Evolutionary conservation across 306 rosid species (phyloP).

Genomic region (Senna siamea): DNA sequence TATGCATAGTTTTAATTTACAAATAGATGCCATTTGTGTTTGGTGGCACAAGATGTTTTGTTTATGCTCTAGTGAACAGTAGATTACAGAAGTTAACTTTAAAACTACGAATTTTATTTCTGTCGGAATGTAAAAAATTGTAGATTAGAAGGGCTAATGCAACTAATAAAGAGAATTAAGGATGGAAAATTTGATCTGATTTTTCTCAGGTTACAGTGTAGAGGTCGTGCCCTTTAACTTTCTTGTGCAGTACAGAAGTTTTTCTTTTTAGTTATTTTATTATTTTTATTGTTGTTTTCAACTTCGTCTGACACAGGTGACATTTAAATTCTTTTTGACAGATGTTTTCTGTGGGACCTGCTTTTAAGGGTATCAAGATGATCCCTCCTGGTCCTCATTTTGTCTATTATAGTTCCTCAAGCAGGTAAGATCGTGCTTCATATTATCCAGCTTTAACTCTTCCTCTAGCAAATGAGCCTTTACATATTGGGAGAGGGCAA

Average conservation of each 20-base stretch:
- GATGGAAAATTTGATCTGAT: background rate
- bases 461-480: background rate
- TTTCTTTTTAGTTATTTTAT: too few relatives aligned
- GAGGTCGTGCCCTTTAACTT: background rate
- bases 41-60: background rate
- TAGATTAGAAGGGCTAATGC: conserved; percentile 20
- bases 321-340: conserved; percentile 33
- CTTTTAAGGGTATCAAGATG: conserved; percentile 93
- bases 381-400: conserved; percentile 92
- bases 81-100: background rate
- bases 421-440: conserved; percentile 59
- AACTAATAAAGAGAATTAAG: conserved; percentile 19
- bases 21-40: background rate
- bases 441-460: conserved; percentile 2
- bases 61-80: background rate
- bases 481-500: background rate
- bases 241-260: background rate
- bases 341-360: conserved; percentile 79
- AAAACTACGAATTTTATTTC: background rate
- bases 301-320: background rate
- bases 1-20: background rate
- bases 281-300: conserved; percentile 11
- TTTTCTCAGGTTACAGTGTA: background rate
- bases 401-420: conserved; percentile 82
- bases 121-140: background rate